phyloP scores from a whole-genome alignment of 257 asterid species.

The Rauvolfia tetraphylla region DNA sequence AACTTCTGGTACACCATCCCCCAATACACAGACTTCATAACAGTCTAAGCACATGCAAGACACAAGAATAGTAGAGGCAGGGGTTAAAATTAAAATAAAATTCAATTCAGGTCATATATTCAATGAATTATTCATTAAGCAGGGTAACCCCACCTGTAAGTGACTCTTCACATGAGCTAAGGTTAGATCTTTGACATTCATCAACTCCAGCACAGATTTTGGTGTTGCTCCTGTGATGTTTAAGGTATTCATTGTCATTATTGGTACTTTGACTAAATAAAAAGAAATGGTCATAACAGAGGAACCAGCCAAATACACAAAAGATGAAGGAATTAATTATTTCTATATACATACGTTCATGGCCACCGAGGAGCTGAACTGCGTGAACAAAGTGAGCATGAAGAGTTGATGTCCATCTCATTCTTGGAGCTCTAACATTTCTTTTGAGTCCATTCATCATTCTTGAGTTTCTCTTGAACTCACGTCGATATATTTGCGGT shows the following conservation, averaged over 20 bases:
- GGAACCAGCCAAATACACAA: too few species aligned
- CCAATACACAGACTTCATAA: conserved; percentile 18
- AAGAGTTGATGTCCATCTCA: conserved; percentile 91
- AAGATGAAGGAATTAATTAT: conserved; percentile 43
- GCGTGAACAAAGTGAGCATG: conserved; percentile 91
- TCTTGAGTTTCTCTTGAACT: conserved; percentile 53
- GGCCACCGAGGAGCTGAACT: conserved; percentile 89
- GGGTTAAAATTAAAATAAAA: not conserved
- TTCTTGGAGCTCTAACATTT: conserved; percentile 73
- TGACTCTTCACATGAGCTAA: conserved; percentile 94
- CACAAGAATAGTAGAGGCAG: not conserved
- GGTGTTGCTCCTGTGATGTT: conserved; percentile 77
- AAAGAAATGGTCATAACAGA: not conserved
- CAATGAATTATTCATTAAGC: conserved; percentile 8
- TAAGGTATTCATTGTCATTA: not conserved
- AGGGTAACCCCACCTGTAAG: conserved; percentile 56
- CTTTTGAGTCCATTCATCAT: conserved; percentile 32
- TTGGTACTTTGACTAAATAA: not conserved
- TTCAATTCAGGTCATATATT: conserved; percentile 8
- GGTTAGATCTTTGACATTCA: conserved; percentile 93
- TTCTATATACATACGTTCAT: conserved; percentile 54
- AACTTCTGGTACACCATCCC: conserved; percentile 29
- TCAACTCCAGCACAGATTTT: conserved; percentile 79
- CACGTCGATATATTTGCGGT: conserved; percentile 43
- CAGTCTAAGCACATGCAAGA: conserved; percentile 6